These are phyloP conservation scores for Kodamaea derodonti DNA, from an alignment of 1,139 yeast genomes.

Conservation along the genomic window DNA sequence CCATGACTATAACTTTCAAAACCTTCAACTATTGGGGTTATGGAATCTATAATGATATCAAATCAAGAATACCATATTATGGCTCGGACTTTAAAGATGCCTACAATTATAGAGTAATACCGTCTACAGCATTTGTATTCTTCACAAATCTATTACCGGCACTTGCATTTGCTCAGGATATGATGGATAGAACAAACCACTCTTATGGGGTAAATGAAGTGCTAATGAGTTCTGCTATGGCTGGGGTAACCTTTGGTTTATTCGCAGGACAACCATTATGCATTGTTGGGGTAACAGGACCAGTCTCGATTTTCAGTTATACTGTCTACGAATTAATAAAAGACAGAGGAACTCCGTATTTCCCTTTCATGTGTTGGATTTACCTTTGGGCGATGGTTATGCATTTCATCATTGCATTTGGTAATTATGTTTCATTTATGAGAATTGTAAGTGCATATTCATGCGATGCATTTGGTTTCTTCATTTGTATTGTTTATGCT, in stretches of 20 bases:
- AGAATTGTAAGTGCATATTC: slow-evolving; percentile 77
- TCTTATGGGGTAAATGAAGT: slow-evolving; percentile 92
- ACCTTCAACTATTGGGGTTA: slow-evolving; percentile 35
- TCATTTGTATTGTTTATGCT: slow-evolving; percentile 84
- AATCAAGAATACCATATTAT: slow-evolving; percentile 61
- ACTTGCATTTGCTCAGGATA: slow-evolving; percentile 93
- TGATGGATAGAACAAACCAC: slow-evolving; percentile 85
- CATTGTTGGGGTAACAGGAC: slow-evolving; percentile 98
- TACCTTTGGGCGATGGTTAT: slow-evolving; percentile 87
- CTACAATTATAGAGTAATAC: slow-evolving; percentile 81
- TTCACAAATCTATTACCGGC: slow-evolving; percentile 92
- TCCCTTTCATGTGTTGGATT: slow-evolving; percentile 95
- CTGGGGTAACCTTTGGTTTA: slow-evolving; percentile 83
- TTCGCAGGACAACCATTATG: slow-evolving; percentile 89
- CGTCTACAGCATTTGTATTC: slow-evolving; percentile 76
- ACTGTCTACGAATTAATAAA: slow-evolving; percentile 80
- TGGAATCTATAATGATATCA: slow-evolving; percentile 57
- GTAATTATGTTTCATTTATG: slow-evolving; percentile 67
- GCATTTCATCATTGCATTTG: slow-evolving; percentile 69
- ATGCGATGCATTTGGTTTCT: slow-evolving; percentile 91
- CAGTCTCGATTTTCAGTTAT: slow-evolving; percentile 85
- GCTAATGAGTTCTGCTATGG: slow-evolving; percentile 76
- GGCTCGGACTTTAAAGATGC: slow-evolving; percentile 79
- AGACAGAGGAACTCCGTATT: slow-evolving; percentile 64
- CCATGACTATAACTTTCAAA: slow-evolving; percentile 8